Evolutionary conservation across 2,329 filamentous ascomycete genomes (phyloP).

Genomic region (Neofusicoccum parvum): DNA sequence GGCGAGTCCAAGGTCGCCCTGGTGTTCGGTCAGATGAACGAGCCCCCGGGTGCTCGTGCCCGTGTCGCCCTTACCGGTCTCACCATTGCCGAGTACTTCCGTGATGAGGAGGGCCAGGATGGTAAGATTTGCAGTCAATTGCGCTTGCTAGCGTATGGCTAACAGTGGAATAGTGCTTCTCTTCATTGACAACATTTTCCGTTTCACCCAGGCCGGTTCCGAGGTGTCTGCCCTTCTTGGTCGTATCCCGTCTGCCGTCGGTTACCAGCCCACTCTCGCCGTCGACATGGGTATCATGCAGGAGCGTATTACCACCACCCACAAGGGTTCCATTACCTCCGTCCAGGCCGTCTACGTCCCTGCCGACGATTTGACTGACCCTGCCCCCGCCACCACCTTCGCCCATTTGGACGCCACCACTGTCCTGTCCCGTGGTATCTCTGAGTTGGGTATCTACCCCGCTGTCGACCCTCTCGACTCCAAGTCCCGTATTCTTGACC

Average conservation of each 20-base stretch:
- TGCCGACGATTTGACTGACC: constrained; percentile 99
- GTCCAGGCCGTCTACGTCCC: constrained; percentile 99
- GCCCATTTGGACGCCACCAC: constrained; percentile 99
- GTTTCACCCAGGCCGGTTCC: constrained; percentile 99
- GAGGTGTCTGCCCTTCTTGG: constrained; percentile 99
- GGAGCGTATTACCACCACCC: constrained; percentile 99
- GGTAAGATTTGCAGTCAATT: constrained; percentile 52
- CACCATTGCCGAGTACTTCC: constrained; percentile 82
- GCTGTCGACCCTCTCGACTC: constrained; percentile 99
- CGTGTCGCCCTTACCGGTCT: constrained; percentile 96
- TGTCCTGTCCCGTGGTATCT: constrained; percentile 99
- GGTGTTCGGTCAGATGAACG: constrained; percentile 99
- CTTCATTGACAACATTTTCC: constrained; percentile 99
- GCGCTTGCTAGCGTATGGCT: constrained; percentile 24
- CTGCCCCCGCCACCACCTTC: constrained; percentile 98
- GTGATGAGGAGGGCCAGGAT: constrained; percentile 81
- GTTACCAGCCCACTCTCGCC: constrained; percentile 98
- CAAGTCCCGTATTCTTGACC: constrained; percentile 99
- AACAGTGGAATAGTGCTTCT: constrained; percentile 70
- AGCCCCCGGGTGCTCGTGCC: constrained; percentile 98
- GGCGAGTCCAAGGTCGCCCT: constrained; percentile 99
- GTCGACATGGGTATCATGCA: constrained; percentile 99
- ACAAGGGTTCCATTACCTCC: constrained; percentile 99
- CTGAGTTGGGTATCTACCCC: constrained; percentile 99
- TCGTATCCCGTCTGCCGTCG: constrained; percentile 99